These are phyloP conservation scores for Oryza meridionalis DNA, from an alignment of 176 grass and related monocot genomes.

Conservation along the genomic window DNA sequence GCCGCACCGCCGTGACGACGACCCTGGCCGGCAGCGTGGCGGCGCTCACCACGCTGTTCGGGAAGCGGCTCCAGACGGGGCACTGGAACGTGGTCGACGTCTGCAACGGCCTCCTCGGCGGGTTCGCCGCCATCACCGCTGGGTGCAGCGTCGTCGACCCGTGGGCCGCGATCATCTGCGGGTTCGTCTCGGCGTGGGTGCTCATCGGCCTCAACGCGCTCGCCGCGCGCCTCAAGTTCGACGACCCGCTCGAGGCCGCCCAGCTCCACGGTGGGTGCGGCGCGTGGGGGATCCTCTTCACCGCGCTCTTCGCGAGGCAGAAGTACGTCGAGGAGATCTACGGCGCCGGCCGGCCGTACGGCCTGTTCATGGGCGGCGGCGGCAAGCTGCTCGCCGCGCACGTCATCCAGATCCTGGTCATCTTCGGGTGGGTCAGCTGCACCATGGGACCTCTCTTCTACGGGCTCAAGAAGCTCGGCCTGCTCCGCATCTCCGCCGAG, in stretches of 20 bases:
- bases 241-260: slow-evolving; percentile 93
- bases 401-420: slow-evolving; percentile 72
- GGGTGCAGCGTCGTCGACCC: slow-evolving; percentile 93
- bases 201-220: slow-evolving; percentile 83
- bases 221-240: slow-evolving; percentile 75
- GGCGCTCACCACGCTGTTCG: slow-evolving; percentile 89
- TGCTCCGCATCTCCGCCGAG: slow-evolving; percentile 77
- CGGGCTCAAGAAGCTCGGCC: slow-evolving; percentile 56
- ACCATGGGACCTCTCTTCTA: slow-evolving; percentile 91
- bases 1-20: slow-evolving; percentile 89
- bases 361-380: slow-evolving; percentile 92
- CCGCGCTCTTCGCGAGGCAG: slow-evolving; percentile 69
- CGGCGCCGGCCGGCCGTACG: slow-evolving; percentile 66
- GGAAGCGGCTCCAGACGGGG: slow-evolving; percentile 84
- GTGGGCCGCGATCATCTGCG: slow-evolving; percentile 92
- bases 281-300: slow-evolving; percentile 92
- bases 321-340: slow-evolving; percentile 87
- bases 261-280: slow-evolving; percentile 96
- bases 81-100: slow-evolving; percentile 97
- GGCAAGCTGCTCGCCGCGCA: slow-evolving; percentile 74
- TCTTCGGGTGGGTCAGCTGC: slow-evolving; percentile 72
- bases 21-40: slow-evolving; percentile 87
- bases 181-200: slow-evolving; percentile 93
- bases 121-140: slow-evolving; percentile 89
- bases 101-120: slow-evolving; percentile 93